Percentiles rank a stretch among this genome's conserved stretches.
These are phyloP conservation scores for grape (Vitis vinifera) DNA, from an alignment of 164 flowering plant genomes.

Conservation along the genomic window ASM3070453v1 NC_081816.1:3376501-3377000, in stretches of 20 bases:
- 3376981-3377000: conserved; percentile 21
- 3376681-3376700: not conserved
- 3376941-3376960: conserved; percentile 27
- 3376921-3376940: conserved; percentile 28
- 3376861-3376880: conserved; percentile 13
- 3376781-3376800: conserved; percentile 7
- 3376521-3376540: too few relatives aligned
- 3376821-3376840: too few relatives aligned
- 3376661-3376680: too few relatives aligned
- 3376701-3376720: conserved; percentile 8
- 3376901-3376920: conserved; percentile 21
- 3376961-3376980: not conserved
- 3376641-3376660: too few relatives aligned
- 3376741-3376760: conserved; percentile 22
- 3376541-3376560: too few relatives aligned
- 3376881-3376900: not conserved
- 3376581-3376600: too few relatives aligned
- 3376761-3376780: conserved; percentile 32
- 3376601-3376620: too few relatives aligned
- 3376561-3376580: too few relatives aligned
- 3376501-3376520: too few relatives aligned
- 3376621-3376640: too few relatives aligned
- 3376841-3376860: too few relatives aligned
- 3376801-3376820: conserved; percentile 1
- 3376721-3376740: conserved; percentile 25